Evolutionary conservation across 352 stramenopile species (phyloP), one percentile per base, ranked within the genome.

Genomic region (Globisporangium nagaii): DNA sequence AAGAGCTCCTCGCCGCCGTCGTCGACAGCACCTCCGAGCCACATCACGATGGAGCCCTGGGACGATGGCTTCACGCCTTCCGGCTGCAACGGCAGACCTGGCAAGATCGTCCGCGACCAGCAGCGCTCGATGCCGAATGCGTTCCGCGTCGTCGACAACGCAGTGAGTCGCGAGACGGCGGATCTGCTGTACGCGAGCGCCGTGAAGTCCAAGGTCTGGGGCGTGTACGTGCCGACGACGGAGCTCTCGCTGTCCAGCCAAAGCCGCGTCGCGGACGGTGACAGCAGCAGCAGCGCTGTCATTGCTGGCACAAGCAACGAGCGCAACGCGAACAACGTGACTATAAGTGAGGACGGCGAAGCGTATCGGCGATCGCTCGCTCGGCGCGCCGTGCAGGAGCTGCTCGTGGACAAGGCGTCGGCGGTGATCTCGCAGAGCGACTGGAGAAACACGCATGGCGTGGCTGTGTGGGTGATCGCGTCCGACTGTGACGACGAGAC

Each of bases 41-140:
- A 58, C 52, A 43, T 58, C 45, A 30, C 55, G 17, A 36, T 81
- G n/a, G 50, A 37, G 34, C 40, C 48, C 17, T 89, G 70, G 66
- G 66, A 83, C 60, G 80, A 88, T 30, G 71, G 70, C 19, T 89
- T 91, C 59, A 83, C 66, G 6, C 77, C 80, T 3, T 84, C 72
- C 13, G 80, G 75, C 2, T 84, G 71, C 59, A 62, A 61, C 31
- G 45, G 30, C 17, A 66, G 65, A 11, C 57, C 63, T 17, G 65
- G 67, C 3, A 75, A 74, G 51, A 76, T 91, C 25, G 61, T 86
- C 5, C 53, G 63, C 22, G 58, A 74, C 39, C 75, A 79, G 51
- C 66, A 64, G 32, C 73, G 74, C 35, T 65, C 73, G 15, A 60
- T 56, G 20, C 63, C 58, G 1, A 24, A 48, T 13, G 48, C 54